Evolutionary conservation across 768 basidiomycete species (phyloP), one percentile per base, ranked within the genome.

Genomic region (Panellus pusillus): DNA sequence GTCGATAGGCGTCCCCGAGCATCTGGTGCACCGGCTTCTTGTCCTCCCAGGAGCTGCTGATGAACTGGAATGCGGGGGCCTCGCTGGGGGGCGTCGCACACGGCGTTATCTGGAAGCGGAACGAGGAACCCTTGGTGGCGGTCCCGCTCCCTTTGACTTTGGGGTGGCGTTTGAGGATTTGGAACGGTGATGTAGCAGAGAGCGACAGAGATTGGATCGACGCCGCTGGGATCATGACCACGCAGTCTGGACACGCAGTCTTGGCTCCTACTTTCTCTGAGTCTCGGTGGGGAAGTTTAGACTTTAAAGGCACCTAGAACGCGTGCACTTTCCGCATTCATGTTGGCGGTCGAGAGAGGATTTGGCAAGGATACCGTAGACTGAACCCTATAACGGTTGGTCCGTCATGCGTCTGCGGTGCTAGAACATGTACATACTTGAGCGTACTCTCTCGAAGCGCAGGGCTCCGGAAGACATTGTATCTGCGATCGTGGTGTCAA

Each of bases 11-110:
- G 51, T 78, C 75, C 41, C 78, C 79, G 2, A 79, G 70, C 56
- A 79, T 63, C 5, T 69, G 61, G 41, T 81, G 77, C 11, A 73
- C 67, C 0, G 79, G 77, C 50, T 82, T 84, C 71, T 84, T 84
- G 66, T 84, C 81, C 60, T 84, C 80, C 78, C 78, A 82, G 45
- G 83, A 66, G 50, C 76, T 75, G 58, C 82, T 79, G 13, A 69
- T 71, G 53, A 83, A 80, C 64, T 82, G 80, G 59, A 82, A 81
- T 9, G 73, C 70, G 2, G 74, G 70, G 44, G 65, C 68, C 29
- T 76, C 75, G 32, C 14, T 35, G 0, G 81, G 78, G 11, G 79
- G 72, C 44, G 73, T 73, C 13, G 70, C 70, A 49, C 78, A 75
- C 2, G 79, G 76, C 0, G 80, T 82, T 27, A 72, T 74, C 61